phyloP scores from a whole-genome alignment of 208 protist species.

The Leishmania major region DNA sequence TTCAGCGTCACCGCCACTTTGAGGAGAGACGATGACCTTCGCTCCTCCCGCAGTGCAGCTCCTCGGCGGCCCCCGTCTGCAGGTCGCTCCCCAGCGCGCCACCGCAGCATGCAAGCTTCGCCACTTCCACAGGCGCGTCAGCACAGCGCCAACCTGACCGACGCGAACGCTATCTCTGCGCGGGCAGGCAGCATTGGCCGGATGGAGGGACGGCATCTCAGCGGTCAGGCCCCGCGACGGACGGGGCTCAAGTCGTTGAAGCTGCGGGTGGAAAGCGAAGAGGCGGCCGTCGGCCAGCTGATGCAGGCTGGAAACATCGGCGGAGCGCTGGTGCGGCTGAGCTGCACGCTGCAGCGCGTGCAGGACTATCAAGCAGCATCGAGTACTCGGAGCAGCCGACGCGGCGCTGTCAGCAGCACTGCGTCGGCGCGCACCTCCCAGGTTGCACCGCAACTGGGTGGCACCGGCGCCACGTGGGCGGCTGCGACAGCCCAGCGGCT shows the following conservation, averaged over 20 bases:
- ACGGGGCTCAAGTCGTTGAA: neutral
- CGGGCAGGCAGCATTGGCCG: neutral
- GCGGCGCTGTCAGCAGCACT: neutral
- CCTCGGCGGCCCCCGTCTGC: neutral
- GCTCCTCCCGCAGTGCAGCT: neutral
- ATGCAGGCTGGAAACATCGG: constrained; percentile 16
- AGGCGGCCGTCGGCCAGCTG: neutral
- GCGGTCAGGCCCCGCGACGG: neutral
- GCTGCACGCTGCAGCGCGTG: constrained; percentile 5
- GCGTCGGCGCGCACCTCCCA: neutral
- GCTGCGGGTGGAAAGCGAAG: constrained; percentile 11
- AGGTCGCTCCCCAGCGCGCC: neutral
- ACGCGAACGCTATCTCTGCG: neutral
- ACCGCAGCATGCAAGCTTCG: neutral
- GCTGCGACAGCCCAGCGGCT: constrained; percentile 39
- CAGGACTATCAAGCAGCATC: neutral
- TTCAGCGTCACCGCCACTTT: neutral
- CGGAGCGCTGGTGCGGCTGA: constrained; percentile 13
- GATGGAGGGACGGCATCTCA: neutral
- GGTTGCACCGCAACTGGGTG: constrained; percentile 2
- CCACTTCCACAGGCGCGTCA: neutral
- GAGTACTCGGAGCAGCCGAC: neutral
- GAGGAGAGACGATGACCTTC: neutral
- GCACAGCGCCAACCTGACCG: neutral
- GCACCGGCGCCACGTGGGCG: constrained; percentile 13